phyloP scores from a whole-genome alignment of 2,329 filamentous ascomycete genomes.

The Diaporthe helianthi region DNA sequence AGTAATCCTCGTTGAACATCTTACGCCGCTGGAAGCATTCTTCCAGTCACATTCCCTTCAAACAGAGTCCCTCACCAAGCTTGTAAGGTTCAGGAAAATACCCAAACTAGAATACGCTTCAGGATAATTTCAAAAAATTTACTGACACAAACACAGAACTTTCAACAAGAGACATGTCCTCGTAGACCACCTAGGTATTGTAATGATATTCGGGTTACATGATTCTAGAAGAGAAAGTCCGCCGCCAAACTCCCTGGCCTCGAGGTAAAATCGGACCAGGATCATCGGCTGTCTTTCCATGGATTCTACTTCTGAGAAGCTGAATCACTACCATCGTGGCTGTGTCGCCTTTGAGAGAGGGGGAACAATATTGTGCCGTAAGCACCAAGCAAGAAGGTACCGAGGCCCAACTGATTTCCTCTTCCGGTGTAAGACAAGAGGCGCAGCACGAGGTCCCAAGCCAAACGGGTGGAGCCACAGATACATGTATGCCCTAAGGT shows the following conservation, averaged over 20 bases:
- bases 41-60: background rate
- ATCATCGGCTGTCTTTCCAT: background rate
- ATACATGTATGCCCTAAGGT: background rate
- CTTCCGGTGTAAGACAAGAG: background rate
- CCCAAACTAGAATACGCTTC: background rate
- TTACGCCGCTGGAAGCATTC: background rate
- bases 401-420: constrained; percentile 5
- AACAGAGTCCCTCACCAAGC: background rate
- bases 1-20: background rate
- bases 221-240: background rate
- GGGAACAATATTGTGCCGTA: background rate
- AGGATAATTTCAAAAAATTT: background rate
- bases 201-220: background rate
- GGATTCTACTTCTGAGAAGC: background rate
- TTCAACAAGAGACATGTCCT: background rate
- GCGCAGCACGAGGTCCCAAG: background rate
- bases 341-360: background rate
- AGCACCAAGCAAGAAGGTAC: background rate
- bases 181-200: background rate
- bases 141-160: background rate
- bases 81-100: background rate
- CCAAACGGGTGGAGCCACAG: constrained; percentile 13
- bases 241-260: constrained; percentile 10
- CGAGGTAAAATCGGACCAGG: background rate
- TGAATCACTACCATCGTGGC: background rate